phyloP scores from a whole-genome alignment of 371 early-diverging fungal genomes.

The Fennellomyces sp. region DNA sequence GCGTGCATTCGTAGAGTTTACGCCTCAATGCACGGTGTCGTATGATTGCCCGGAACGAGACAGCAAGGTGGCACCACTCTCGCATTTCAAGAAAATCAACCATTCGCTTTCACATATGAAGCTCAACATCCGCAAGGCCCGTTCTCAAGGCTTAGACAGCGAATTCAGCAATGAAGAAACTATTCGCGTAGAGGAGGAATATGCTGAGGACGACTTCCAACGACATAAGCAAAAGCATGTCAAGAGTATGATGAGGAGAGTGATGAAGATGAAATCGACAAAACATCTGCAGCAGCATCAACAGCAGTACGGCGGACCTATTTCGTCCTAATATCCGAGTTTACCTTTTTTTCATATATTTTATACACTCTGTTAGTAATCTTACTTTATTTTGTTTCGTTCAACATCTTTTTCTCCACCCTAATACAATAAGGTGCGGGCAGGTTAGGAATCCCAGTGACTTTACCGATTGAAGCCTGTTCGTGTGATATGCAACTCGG shows the following conservation, averaged over 20 bases:
- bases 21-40: slow-evolving; percentile 7
- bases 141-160: slow-evolving; percentile 20
- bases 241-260: slow-evolving; percentile 36
- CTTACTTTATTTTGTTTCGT: background rate
- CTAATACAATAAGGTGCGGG: background rate
- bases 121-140: slow-evolving; percentile 33
- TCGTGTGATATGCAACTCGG: background rate
- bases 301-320: background rate
- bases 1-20: slow-evolving; percentile 34
- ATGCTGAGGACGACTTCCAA: background rate
- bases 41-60: slow-evolving; percentile 12
- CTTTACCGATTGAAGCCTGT: background rate
- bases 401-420: background rate
- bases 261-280: slow-evolving; percentile 31
- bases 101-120: slow-evolving; percentile 42
- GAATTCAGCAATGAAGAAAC: slow-evolving; percentile 24
- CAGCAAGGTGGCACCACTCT: slow-evolving; percentile 1
- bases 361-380: background rate
- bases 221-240: slow-evolving; percentile 24
- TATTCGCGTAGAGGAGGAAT: slow-evolving; percentile 12
- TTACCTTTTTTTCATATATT: background rate
- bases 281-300: slow-evolving; percentile 14
- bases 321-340: background rate
- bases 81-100: slow-evolving; percentile 32
- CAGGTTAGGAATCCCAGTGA: background rate